These are phyloP conservation scores for Penicillium sp. DNA, from an alignment of 2,329 filamentous ascomycete species.

Conservation along the genomic window DNA sequence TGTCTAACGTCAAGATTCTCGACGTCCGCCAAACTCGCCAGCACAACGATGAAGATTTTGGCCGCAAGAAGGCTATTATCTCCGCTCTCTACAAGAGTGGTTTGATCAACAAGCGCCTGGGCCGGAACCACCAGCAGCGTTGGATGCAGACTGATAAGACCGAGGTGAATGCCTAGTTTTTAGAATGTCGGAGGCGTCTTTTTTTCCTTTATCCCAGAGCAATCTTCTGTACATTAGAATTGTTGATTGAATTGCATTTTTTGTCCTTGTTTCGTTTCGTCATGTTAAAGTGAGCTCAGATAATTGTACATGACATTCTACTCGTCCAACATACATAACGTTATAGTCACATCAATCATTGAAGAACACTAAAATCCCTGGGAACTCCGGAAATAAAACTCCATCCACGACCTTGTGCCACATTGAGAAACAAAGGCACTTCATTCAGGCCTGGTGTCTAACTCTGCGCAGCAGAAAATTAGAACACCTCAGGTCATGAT, in stretches of 20 bases:
- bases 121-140: not conserved
- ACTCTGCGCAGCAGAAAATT: slow-evolving; percentile 44
- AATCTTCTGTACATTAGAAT: slow-evolving; percentile 28
- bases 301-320: not conserved
- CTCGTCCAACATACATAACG: not conserved
- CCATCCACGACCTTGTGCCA: not conserved
- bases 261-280: not conserved
- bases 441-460: slow-evolving; percentile 16
- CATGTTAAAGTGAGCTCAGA: not conserved
- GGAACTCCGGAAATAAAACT: slow-evolving; percentile 3
- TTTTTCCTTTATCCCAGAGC: slow-evolving; percentile 11
- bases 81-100: slow-evolving; percentile 63
- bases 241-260: slow-evolving; percentile 11
- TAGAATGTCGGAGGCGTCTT: slow-evolving; percentile 1
- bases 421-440: not conserved
- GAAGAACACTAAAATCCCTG: not conserved
- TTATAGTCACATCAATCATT: not conserved
- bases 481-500: slow-evolving; percentile 58
- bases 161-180: slow-evolving; percentile 4
- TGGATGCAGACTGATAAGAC: not conserved
- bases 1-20: slow-evolving; percentile 69
- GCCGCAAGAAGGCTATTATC: slow-evolving; percentile 77
- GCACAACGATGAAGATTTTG: slow-evolving; percentile 68
- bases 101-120: slow-evolving; percentile 50
- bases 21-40: slow-evolving; percentile 64